Percentiles rank a stretch among this genome's conserved stretches.
These are phyloP conservation scores for Paragyromitra xinjiangensis DNA, from an alignment of 495 filamentous ascomycete genomes.

Conservation along the genomic window DNA sequence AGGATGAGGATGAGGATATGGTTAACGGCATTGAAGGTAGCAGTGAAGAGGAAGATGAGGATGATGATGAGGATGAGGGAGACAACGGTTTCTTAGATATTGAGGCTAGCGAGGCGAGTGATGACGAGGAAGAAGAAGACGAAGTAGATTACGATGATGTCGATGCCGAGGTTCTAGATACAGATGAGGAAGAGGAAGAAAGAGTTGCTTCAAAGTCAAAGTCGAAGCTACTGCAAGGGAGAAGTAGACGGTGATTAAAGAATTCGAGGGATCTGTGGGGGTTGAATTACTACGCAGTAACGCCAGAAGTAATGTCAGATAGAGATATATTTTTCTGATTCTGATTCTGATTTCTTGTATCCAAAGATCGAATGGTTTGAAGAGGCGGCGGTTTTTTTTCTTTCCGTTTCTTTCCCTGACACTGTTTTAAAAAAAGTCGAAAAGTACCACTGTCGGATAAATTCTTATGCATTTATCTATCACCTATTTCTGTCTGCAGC, in stretches of 20 bases:
- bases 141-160: slow-evolving; percentile 58
- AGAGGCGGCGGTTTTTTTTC: not conserved
- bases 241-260: slow-evolving; percentile 32
- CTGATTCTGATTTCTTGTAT: slow-evolving; percentile 26
- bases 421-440: slow-evolving; percentile 27
- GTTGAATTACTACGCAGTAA: not conserved
- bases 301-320: slow-evolving; percentile 38
- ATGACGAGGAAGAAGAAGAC: slow-evolving; percentile 61
- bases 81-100: slow-evolving; percentile 50
- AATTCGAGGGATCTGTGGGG: not conserved
- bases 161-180: slow-evolving; percentile 59
- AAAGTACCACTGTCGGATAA: slow-evolving; percentile 24
- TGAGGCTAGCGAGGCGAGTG: slow-evolving; percentile 39
- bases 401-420: not conserved
- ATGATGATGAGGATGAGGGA: slow-evolving; percentile 62
- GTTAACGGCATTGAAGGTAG: slow-evolving; percentile 48
- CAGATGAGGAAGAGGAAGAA: slow-evolving; percentile 60
- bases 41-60: slow-evolving; percentile 59
- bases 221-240: slow-evolving; percentile 26
- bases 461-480: not conserved
- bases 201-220: slow-evolving; percentile 20
- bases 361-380: slow-evolving; percentile 18
- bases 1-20: slow-evolving; percentile 60
- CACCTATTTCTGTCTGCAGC: not conserved
- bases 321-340: slow-evolving; percentile 23